Percentiles rank a stretch among this genome's conserved stretches.
Evolutionary conservation across 164 flowering plant genomes (phyloP).

Genomic region (Stephania yunnanensis): DNA sequence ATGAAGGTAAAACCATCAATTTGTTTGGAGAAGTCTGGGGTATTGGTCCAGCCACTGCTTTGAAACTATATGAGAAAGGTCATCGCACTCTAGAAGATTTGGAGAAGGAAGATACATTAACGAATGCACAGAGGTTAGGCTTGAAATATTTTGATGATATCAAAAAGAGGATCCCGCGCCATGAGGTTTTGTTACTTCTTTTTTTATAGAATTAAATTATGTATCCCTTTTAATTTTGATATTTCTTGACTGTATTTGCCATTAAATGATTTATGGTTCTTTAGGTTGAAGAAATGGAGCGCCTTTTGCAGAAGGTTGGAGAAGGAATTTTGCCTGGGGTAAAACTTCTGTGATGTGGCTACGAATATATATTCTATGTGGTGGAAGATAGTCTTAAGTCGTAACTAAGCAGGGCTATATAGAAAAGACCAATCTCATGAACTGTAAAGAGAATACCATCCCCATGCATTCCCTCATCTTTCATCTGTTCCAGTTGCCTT

Average conservation of each 20-base stretch:
- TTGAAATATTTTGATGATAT: constrained; percentile 88
- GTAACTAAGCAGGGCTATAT: too few species aligned
- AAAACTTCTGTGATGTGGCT: constrained; percentile 10
- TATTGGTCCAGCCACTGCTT: constrained; percentile 93
- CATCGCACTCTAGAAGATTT: constrained; percentile 77
- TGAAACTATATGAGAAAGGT: constrained; percentile 87
- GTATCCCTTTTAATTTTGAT: neutral
- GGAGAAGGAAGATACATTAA: constrained; percentile 63
- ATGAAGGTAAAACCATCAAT: constrained; percentile 62
- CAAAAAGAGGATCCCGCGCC: constrained; percentile 73
- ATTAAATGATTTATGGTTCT: neutral
- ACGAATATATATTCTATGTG: neutral
- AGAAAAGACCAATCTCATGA: too few species aligned
- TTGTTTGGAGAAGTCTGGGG: constrained; percentile 98
- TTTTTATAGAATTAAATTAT: neutral
- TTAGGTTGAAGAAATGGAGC: constrained; percentile 89
- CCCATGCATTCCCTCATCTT: too few species aligned
- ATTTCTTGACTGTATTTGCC: neutral
- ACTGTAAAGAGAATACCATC: too few species aligned
- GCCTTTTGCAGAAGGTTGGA: constrained; percentile 61
- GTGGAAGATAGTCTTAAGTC: too few species aligned
- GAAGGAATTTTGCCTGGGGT: constrained; percentile 83
- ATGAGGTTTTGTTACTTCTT: constrained; percentile 46
- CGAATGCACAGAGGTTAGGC: constrained; percentile 71
- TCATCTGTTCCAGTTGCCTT: too few species aligned